Base-by-base conservation (phyloP, 495 filamentous ascomycete genomes). In the Neurospora sublineolata region DNA sequence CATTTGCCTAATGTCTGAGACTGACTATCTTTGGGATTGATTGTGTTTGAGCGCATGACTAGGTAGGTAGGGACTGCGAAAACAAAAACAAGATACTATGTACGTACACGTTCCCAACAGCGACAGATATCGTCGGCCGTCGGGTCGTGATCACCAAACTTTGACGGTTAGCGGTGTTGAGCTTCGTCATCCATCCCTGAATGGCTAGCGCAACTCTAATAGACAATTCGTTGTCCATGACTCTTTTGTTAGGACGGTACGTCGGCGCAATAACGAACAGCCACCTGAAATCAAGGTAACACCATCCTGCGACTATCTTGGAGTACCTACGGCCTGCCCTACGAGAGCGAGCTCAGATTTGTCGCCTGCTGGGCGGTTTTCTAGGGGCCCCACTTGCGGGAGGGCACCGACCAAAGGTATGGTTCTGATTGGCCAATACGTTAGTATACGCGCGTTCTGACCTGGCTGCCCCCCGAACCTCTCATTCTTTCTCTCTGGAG, bases 111-210 rank as follows among this genome's bases (percentile, higher is more conserved):
- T 60, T 33, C 27, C 23, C 52, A 36, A 64, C 27, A 64, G 30
- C 33, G 52, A 64, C 27, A 64, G 52, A 64, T 64, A 64, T 64
- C 52, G 52, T 64, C 27, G 27, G 52, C 27, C 14, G 52, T 64
- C 52, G 52, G 52, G 52, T 64, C 27, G 52, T 64, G 52, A 30
- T 64, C 52, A 64, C 52, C 52, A 33, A 64, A 64, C 52, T 64
- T 64, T 64, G 52, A 58, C 46, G 46, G 20, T 33, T 64, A 64
- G 52, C 52, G 52, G 52, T 64, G 52, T 33, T 64, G 52, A 64
- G 52, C 52, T 64, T 64, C 52, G 52, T 64, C 52, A 64, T 64
- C 52, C 52, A 33, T 64, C 52, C 52, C 12, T 64, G 52, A 33
- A 64, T 64, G 52, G 52, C 52, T 64, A 64, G 52, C 52, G 52